phyloP scores from a whole-genome alignment of 495 filamentous ascomycete species.

The Endocarpon pusillum region DNA sequence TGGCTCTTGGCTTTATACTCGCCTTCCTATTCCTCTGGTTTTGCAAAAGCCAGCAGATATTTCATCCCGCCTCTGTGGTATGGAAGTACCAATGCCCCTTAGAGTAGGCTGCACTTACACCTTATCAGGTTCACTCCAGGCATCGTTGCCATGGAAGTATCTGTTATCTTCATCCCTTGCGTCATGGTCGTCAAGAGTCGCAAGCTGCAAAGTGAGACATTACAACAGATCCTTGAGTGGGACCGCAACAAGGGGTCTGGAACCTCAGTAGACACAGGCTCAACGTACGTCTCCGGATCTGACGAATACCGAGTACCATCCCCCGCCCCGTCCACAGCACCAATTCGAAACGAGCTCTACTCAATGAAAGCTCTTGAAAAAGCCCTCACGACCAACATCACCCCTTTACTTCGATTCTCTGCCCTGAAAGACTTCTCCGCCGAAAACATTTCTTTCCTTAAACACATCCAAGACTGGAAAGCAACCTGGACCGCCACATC shows the following conservation, averaged over 20 bases:
- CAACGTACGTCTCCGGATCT: background rate
- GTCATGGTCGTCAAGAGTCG: conserved; percentile 34
- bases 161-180: conserved; percentile 37
- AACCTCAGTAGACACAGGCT: background rate
- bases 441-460: conserved; percentile 53
- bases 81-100: conserved; percentile 6
- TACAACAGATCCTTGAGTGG: conserved; percentile 22
- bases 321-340: conserved; percentile 9
- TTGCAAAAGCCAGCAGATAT: conserved; percentile 35
- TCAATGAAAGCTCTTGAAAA: conserved; percentile 44
- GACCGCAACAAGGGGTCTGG: conserved; percentile 9
- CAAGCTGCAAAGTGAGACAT: conserved; percentile 24
- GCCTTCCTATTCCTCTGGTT: no score
- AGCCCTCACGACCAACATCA: conserved; percentile 35
- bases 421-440: conserved; percentile 46
- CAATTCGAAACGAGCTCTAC: conserved; percentile 22
- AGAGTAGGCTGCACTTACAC: conserved; percentile 2
- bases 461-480: conserved; percentile 38
- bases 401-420: conserved; percentile 39
- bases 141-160: conserved; percentile 34
- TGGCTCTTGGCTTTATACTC: conserved; percentile 47
- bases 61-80: conserved; percentile 42
- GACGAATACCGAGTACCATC: conserved; percentile 9
- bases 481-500: conserved; percentile 11
- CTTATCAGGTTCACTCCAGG: conserved; percentile 33